Percentiles rank a stretch among this genome's conserved stretches.
phyloP scores from a whole-genome alignment of 441 rosid species.

The Populus tomentosa region DNA sequence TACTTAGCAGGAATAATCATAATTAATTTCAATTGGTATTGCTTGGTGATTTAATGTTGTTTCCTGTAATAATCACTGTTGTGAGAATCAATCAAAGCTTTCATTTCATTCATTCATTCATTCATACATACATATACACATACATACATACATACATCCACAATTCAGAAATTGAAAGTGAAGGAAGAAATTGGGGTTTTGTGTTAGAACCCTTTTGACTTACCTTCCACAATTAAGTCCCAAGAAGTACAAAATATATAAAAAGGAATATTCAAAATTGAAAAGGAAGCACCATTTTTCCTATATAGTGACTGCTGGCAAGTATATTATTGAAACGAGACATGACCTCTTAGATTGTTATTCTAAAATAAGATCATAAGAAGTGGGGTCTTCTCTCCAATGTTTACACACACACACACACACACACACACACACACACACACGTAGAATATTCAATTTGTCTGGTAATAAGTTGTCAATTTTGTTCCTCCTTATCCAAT shows the following conservation, averaged over 20 bases:
- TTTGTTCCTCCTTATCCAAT: conserved; percentile 29
- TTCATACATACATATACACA: too few species aligned
- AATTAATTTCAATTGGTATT: background rate
- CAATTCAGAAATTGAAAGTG: background rate
- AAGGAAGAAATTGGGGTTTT: background rate
- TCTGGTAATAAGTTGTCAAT: conserved; percentile 17
- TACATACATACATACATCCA: background rate
- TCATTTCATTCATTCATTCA: too few species aligned
- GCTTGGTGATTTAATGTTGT: background rate
- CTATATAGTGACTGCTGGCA: conserved; percentile 12
- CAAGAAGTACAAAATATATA: conserved; percentile 9
- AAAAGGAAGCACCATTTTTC: conserved; percentile 32
- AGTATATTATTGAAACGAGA: conserved; percentile 20
- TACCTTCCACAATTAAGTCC: conserved; percentile 5
- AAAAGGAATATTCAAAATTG: conserved; percentile 35
- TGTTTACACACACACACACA: background rate
- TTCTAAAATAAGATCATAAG: conserved; percentile 15
- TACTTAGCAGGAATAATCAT: too few species aligned
- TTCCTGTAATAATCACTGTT: background rate
- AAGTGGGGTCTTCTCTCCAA: background rate
- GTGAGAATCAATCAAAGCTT: background rate
- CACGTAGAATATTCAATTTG: conserved; percentile 33
- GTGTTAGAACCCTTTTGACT: conserved; percentile 18
- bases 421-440: background rate
- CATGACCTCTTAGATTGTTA: conserved; percentile 14